Percentiles rank a stretch among this genome's conserved stretches.
Conservation (phyloP, 2,329 filamentous ascomycete genomes). For the Alternaria panax region DNA sequence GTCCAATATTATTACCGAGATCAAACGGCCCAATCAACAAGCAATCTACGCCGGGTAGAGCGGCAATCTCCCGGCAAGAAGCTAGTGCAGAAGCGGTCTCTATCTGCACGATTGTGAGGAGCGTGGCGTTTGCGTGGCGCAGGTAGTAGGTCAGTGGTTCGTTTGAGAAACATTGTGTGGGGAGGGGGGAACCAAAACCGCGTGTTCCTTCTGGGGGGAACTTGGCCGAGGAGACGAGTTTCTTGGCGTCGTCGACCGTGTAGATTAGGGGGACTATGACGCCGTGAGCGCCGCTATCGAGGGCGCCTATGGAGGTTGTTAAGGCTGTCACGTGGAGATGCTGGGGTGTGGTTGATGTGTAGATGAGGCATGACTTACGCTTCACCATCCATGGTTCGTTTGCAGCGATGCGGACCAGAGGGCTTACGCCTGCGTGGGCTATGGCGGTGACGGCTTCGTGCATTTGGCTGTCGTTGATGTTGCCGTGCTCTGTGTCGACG, state of each 20-base stretch:
- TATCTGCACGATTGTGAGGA: conserved; percentile 60
- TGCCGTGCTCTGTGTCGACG: conserved; percentile 64
- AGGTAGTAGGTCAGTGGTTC: conserved; percentile 57
- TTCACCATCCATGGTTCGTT: conserved; percentile 70
- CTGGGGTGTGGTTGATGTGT: background rate
- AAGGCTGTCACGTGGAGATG: background rate
- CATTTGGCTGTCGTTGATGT: conserved; percentile 63
- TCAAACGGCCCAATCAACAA: conserved; percentile 64
- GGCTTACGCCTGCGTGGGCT: conserved; percentile 53
- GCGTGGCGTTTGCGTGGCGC: conserved; percentile 61
- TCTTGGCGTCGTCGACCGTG: conserved; percentile 61
- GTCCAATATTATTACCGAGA: conserved; percentile 65
- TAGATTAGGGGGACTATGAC: conserved; percentile 63
- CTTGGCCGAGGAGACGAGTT: conserved; percentile 61
- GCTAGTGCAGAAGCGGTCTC: conserved; percentile 54
- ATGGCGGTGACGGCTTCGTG: conserved; percentile 63
- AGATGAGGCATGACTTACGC: conserved; percentile 44
- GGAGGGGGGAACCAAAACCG: conserved; percentile 65
- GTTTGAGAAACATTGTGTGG: conserved; percentile 56
- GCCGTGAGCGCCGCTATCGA: conserved; percentile 67
- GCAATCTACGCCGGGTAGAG: conserved; percentile 61
- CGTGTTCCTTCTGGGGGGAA: conserved; percentile 64
- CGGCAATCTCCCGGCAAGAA: conserved; percentile 58
- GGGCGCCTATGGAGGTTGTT: conserved; percentile 51
- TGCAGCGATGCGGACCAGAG: conserved; percentile 59